Conservation (phyloP, 169 alveolate genomes). For the Theileria annulata region DNA sequence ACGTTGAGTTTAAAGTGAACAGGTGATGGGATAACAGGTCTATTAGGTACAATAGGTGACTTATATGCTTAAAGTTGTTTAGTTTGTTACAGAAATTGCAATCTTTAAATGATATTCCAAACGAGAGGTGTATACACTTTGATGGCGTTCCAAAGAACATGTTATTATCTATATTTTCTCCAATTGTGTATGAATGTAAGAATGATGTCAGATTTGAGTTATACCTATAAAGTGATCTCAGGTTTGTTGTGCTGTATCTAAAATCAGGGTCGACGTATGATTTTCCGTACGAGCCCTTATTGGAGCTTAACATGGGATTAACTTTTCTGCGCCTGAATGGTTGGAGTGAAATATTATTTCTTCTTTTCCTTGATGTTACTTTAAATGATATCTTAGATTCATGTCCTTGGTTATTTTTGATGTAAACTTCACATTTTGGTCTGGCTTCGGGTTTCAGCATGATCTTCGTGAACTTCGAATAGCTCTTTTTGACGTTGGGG, state of each 20-base stretch:
- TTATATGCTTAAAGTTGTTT: constrained; percentile 25
- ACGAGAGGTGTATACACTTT: constrained; percentile 20
- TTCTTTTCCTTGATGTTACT: not conserved
- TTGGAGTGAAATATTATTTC: not conserved
- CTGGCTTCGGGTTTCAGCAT: not conserved
- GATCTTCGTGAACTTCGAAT: not conserved
- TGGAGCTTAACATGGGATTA: constrained; percentile 4
- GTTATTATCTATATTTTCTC: constrained; percentile 3
- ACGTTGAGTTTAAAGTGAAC: constrained; percentile 24
- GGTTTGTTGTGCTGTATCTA: not conserved
- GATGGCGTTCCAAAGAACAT: not conserved
- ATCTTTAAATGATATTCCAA: not conserved
- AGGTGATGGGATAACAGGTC: constrained; percentile 53
- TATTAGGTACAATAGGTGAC: constrained; percentile 25
- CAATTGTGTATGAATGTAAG: not conserved
- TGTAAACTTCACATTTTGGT: not conserved
- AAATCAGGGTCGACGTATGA: not conserved
- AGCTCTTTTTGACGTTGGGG: not conserved
- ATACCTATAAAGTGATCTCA: not conserved
- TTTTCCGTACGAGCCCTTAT: not conserved
- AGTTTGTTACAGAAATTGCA: constrained; percentile 24
- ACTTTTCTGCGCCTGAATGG: not conserved
- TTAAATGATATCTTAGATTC: constrained; percentile 15
- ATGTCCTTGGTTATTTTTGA: not conserved
- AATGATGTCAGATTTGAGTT: not conserved